These are phyloP conservation scores for Botrytis deweyae DNA, from an alignment of 2,329 filamentous ascomycete genomes.

Conservation along the genomic window DNA sequence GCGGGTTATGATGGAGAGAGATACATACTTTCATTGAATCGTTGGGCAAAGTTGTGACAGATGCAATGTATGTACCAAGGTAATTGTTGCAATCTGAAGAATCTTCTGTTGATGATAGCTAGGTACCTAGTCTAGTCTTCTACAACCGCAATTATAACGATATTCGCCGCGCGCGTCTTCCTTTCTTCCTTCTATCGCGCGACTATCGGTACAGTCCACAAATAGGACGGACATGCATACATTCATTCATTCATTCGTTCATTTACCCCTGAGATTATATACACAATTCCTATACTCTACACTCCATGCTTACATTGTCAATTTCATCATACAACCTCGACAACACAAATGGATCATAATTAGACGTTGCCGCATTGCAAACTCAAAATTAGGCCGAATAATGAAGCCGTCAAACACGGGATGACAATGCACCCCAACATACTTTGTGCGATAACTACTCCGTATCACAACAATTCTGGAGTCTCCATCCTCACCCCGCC, in stretches of 20 bases:
- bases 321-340: background rate
- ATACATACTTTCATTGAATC: background rate
- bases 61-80: background rate
- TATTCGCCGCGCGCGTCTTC: background rate
- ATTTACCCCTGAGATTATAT: background rate
- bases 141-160: background rate
- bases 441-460: background rate
- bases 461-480: background rate
- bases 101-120: background rate
- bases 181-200: background rate
- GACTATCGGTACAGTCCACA: background rate
- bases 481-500: conserved; percentile 12
- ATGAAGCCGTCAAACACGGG: background rate
- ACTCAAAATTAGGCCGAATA: background rate
- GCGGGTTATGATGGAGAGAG: background rate
- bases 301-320: background rate
- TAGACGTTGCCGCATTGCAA: background rate
- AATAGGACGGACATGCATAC: background rate
- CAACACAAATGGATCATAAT: too few species aligned
- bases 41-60: background rate
- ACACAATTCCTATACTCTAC: background rate
- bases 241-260: background rate
- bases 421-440: background rate
- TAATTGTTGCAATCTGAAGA: background rate
- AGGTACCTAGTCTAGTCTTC: background rate